Base-by-base conservation (phyloP, 306 rosid species). In the Datisca glomerata region DNA sequence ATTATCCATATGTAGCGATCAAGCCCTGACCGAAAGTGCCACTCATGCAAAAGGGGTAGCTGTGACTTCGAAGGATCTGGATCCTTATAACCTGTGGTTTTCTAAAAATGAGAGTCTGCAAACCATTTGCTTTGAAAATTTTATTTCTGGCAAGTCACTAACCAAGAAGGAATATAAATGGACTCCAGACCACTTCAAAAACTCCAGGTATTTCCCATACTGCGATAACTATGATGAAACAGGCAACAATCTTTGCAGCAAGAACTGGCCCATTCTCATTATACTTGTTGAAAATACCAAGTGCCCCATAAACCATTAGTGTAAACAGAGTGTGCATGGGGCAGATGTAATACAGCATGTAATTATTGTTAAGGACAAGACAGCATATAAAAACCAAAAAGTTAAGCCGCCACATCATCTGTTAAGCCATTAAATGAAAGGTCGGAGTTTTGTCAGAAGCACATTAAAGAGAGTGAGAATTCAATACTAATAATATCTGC, bases 341-440 rank as follows among this genome's bases (percentile, higher is more conserved):
- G 61, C 98, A 89, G 58, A 89, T 84, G 75, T 89, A 89, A 79
- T 84, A 89, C 14, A 89, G 65, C 80, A 68, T 79, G 64, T 89
- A 89, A 70, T 84, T 89, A 73, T 89, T 89, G 78, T 84, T 55
- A 20, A 89, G 98, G 53, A 84, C 70, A 41, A 89, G 8, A 63
- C 96, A 89, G 54, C 76, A 61, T 64, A 80, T 72, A 17, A 84
- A 15, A 49, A 89, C 96, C 67, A 84, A 76, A 78, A 84, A 89
- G 66, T 89, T 89, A 58, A 89, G 93, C 67, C 98, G 73, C 98
- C 98, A 89, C 98, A 89, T 89, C 98, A 89, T 84, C 98, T 89
- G 86, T 64, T 48, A 73, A 51, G 47, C 60, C 42, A 72, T 24
- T 65, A 38, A 29, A 15, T 27, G 28, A 21, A 40, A 34, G 11